Percentiles rank a stretch among this genome's conserved stretches.
These are phyloP conservation scores for Backusella mclennaniae DNA, from an alignment of 192 early-diverging fungal species.

Conservation along the genomic window DNA sequence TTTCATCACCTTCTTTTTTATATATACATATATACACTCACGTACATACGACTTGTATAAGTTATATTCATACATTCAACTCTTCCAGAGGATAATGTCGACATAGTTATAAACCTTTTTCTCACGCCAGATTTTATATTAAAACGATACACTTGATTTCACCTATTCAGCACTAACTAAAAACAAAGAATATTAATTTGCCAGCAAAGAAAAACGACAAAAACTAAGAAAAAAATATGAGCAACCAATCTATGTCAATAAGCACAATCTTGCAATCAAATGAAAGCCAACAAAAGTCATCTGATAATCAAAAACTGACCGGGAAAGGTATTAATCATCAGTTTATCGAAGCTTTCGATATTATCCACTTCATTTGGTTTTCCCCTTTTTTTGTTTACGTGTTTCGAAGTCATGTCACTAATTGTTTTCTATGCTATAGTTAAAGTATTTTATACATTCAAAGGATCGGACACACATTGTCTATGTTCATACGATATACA, in stretches of 20 bases:
- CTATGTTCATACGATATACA: slow-evolving; percentile 16
- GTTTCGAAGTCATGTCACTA: background rate
- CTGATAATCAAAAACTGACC: background rate
- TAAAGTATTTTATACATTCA: slow-evolving; percentile 21
- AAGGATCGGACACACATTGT: slow-evolving; percentile 19
- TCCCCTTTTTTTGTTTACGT: background rate
- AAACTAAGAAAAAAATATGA: slow-evolving; percentile 5
- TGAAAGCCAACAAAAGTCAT: background rate
- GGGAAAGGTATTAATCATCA: slow-evolving; percentile 17
- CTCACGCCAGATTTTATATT: slow-evolving; percentile 7
- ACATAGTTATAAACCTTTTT: background rate
- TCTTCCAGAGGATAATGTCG: background rate
- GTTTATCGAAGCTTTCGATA: background rate
- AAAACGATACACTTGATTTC: background rate
- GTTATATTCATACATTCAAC: background rate
- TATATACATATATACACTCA: background rate
- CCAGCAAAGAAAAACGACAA: background rate
- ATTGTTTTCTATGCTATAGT: slow-evolving; percentile 4
- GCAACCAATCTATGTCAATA: slow-evolving; percentile 18
- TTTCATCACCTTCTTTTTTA: background rate
- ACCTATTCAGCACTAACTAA: background rate
- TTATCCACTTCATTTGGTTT: background rate
- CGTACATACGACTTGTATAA: background rate
- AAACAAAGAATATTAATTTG: background rate
- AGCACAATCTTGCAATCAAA: slow-evolving; percentile 15